A percentile compares a stretch with the other conserved stretches of the same genome.
Evolutionary conservation across 148 eudicot genomes (phyloP).

Genomic region (Suaeda aralocaspica): DNA sequence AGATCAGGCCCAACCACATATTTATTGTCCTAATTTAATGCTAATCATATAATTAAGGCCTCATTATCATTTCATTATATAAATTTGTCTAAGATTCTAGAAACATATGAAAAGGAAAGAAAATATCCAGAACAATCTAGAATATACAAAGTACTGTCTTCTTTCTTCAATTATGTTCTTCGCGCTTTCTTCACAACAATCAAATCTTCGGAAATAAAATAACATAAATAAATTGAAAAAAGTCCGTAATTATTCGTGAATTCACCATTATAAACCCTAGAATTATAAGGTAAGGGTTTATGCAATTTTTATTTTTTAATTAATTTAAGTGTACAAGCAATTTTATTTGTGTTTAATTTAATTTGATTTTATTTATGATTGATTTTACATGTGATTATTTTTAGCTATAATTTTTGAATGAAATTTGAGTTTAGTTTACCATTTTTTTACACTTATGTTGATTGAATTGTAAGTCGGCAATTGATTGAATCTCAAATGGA

Average conservation of each 20-base stretch:
- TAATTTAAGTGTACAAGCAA: too few relatives aligned
- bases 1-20: too few relatives aligned
- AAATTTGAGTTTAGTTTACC: background rate
- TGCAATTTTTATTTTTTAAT: background rate
- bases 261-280: background rate
- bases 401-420: background rate
- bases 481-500: background rate
- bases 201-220: too few relatives aligned
- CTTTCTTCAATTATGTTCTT: background rate
- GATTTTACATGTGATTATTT: too few relatives aligned
- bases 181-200: too few relatives aligned
- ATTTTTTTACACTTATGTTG: background rate
- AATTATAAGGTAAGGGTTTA: slow-evolving; percentile 7
- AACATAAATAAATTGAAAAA: too few relatives aligned
- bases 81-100: background rate
- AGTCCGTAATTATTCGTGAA: too few relatives aligned
- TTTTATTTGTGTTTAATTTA: background rate
- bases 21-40: too few relatives aligned
- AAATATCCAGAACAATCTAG: slow-evolving; percentile 21
- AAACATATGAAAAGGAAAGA: background rate
- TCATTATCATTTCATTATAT: too few relatives aligned
- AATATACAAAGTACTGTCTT: background rate
- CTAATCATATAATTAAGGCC: too few relatives aligned
- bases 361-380: background rate
- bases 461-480: background rate